Evolutionary conservation across 2,329 filamentous ascomycete genomes (phyloP).

Genomic region (Trichoderma sp.): DNA sequence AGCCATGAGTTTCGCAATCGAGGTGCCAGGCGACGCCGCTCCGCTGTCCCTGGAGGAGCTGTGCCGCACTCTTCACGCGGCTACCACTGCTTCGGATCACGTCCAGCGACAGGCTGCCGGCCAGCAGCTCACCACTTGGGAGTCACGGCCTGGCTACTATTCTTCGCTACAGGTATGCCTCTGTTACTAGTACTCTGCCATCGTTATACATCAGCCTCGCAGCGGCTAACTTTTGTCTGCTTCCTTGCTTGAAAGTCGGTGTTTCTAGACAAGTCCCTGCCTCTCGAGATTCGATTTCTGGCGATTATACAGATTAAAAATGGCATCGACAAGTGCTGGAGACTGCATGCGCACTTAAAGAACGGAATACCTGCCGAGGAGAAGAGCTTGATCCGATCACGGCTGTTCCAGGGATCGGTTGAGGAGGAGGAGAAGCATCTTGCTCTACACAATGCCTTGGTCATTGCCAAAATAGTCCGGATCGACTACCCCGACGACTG

Average conservation of each 20-base stretch:
- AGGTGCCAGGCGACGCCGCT: conserved; percentile 79
- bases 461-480: conserved; percentile 83
- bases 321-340: conserved; percentile 93
- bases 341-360: conserved; percentile 56
- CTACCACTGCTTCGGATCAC: conserved; percentile 63
- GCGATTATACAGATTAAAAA: conserved; percentile 95
- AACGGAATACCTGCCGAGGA: conserved; percentile 74
- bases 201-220: not conserved
- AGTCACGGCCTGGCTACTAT: conserved; percentile 66
- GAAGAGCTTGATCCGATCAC: conserved; percentile 73
- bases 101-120: conserved; percentile 66
- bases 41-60: conserved; percentile 66
- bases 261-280: conserved; percentile 77
- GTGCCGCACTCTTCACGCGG: conserved; percentile 63
- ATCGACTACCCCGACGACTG: conserved; percentile 89
- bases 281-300: conserved; percentile 78
- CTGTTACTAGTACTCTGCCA: not conserved
- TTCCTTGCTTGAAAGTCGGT: conserved; percentile 49
- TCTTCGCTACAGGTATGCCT: conserved; percentile 65
- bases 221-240: conserved; percentile 1
- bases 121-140: conserved; percentile 73
- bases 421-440: conserved; percentile 74
- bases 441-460: conserved; percentile 84
- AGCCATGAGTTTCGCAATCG: conserved; percentile 70
- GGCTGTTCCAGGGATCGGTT: conserved; percentile 74